Base-by-base conservation (phyloP, 176 grass and related monocot genomes). In the Poa annua region DNA sequence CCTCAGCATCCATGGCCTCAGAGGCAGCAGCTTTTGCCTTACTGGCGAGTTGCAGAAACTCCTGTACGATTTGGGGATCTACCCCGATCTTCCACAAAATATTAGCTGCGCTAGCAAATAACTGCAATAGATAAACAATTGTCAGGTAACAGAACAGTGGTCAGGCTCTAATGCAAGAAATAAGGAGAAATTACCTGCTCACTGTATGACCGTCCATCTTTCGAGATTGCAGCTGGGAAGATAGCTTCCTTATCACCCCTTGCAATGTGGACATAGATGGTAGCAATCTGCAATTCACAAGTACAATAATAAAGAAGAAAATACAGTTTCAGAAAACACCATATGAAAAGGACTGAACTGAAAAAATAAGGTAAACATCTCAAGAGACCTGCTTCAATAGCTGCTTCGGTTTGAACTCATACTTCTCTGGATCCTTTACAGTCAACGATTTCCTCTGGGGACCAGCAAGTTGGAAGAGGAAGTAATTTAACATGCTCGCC, bases 351-450 rank as follows among this genome's bases (percentile, higher is more conserved):
- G 22, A 66, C 20, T 68, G 20, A 35, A 50, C 56, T 29, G 39
- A 10, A 44, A 29, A 52, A 64, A 51, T 64, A 67, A 78, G 36
- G 24, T 83, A 50, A 29, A 72, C 35, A 7, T 16, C 26, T 65
- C 57, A 77, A 45, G 44, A 75, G 17, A 94, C 95, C 89, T 99
- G 91, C 80, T 99, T 99, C 81, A 99, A 87, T 49, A 99, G 84
- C 84, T 99, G 89, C 83, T 89, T 99, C 0, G 96, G 96, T 71
- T 80, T 95, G 88, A 96, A 99, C 80, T 96, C 96, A 16, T 99
- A 99, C 78, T 99, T 99, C 83, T 99, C 96, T 17, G 93, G 96
- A 93, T 99, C 96, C 89, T 99, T 99, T 47, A 99, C 93, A n/a
- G 76, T 96, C n/a, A 99, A 83, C 2, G 96, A 99, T 88, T 91